Percentiles rank a stretch among this genome's conserved stretches.
Evolutionary conservation across 768 basidiomycete genomes (phyloP).

Genomic region (Candolleomyces eurysporus): DNA sequence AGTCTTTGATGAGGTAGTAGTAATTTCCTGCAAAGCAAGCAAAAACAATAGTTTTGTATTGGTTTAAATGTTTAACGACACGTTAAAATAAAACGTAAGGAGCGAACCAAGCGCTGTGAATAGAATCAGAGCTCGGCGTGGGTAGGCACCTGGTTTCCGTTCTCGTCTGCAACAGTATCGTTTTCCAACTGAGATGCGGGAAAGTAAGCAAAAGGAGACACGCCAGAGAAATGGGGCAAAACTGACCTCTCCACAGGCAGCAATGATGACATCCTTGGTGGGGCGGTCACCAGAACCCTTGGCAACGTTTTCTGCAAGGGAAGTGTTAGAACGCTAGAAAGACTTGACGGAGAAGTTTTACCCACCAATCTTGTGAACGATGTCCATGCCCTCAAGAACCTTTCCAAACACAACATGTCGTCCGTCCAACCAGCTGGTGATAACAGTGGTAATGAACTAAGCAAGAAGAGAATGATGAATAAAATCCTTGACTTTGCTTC

Average conservation of each 20-base stretch:
- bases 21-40: conserved; percentile 8
- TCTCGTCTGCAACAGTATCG: conserved; percentile 52
- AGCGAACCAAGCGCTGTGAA: conserved; percentile 27
- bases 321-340: neutral
- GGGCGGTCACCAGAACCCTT: conserved; percentile 77
- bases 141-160: conserved; percentile 89
- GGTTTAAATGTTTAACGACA: conserved; percentile 27
- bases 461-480: conserved; percentile 10
- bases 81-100: conserved; percentile 23
- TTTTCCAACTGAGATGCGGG: conserved; percentile 42
- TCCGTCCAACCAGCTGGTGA: conserved; percentile 88
- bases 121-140: conserved; percentile 86
- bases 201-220: conserved; percentile 11
- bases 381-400: conserved; percentile 90
- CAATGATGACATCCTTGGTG: conserved; percentile 72
- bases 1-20: neutral
- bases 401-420: conserved; percentile 94
- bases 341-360: neutral
- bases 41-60: conserved; percentile 49
- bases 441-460: conserved; percentile 90
- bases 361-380: conserved; percentile 74
- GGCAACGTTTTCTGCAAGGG: conserved; percentile 61
- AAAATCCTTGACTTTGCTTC: neutral
- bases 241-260: conserved; percentile 82
- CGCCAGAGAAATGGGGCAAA: neutral